Evolutionary conservation across 2,329 filamentous ascomycete genomes (phyloP).

Genomic region (Sporothrix pseudoabietina): DNA sequence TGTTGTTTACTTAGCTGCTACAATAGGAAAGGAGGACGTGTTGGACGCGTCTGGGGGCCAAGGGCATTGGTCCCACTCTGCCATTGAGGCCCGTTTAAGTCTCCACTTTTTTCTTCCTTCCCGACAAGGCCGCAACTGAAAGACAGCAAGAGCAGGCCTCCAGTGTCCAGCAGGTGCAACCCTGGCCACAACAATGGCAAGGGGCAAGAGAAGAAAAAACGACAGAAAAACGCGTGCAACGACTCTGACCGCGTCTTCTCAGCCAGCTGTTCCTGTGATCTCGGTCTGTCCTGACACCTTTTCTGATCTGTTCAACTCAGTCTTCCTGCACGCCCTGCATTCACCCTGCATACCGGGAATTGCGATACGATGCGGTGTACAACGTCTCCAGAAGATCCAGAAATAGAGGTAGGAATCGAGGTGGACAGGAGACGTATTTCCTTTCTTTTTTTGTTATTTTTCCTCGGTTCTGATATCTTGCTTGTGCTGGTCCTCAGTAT

Average conservation of each 20-base stretch:
- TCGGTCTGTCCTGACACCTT: constrained; percentile 6
- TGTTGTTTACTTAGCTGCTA: constrained; percentile 36
- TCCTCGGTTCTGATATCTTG: neutral
- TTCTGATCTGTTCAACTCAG: neutral
- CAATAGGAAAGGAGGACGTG: constrained; percentile 35
- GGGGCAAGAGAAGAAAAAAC: neutral
- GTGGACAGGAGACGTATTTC: neutral
- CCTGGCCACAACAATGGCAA: constrained; percentile 25
- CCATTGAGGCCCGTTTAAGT: constrained; percentile 1
- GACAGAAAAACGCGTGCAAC: neutral
- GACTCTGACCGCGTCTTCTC: constrained; percentile 14
- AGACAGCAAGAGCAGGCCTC: neutral
- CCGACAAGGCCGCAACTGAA: constrained; percentile 23
- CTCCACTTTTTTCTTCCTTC: constrained; percentile 24
- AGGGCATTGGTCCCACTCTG: constrained; percentile 22
- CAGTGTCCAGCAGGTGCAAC: neutral
- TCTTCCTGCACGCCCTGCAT: constrained; percentile 7
- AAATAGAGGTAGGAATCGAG: neutral
- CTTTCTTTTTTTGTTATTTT: constrained; percentile 7
- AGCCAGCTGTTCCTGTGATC: neutral
- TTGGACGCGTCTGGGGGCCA: constrained; percentile 34
- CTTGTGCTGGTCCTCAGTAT: neutral
- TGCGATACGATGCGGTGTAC: constrained; percentile 19
- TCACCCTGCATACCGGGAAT: constrained; percentile 19
- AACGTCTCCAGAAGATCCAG: neutral